A percentile compares a stretch with the other conserved stretches of the same genome.
phyloP scores from a whole-genome alignment of 768 basidiomycete species.

The Udeniomyces megalosporus region DNA sequence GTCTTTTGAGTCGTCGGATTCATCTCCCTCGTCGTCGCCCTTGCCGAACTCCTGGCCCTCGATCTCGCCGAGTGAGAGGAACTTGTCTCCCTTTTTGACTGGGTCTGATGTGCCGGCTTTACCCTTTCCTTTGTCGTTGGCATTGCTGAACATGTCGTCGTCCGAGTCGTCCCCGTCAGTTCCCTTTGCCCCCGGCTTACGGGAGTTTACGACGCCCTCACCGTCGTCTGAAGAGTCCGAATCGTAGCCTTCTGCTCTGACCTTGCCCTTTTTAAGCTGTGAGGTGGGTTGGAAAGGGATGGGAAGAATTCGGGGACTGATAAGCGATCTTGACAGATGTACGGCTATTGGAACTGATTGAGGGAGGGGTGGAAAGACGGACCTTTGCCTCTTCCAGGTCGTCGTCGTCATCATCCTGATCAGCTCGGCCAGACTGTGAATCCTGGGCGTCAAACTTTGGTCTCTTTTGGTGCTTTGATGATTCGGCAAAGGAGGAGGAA shows the following conservation, averaged over 20 bases:
- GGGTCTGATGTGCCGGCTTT: not conserved
- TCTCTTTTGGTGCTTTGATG: conserved; percentile 1
- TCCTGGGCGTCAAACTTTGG: conserved; percentile 1
- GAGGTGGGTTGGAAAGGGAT: not conserved
- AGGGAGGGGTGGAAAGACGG: not conserved
- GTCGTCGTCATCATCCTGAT: conserved; percentile 3
- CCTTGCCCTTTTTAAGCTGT: conserved; percentile 46
- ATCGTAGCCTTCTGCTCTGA: conserved; percentile 77
- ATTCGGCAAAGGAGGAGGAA: not conserved
- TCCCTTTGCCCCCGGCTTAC: conserved; percentile 33
- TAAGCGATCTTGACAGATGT: not conserved
- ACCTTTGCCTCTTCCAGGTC: conserved; percentile 15
- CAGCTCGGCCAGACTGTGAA: not conserved
- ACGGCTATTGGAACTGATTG: too few species aligned
- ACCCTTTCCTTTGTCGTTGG: not conserved
- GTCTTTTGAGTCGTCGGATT: conserved; percentile 49
- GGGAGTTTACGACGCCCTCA: conserved; percentile 76
- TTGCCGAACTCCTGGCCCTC: conserved; percentile 79
- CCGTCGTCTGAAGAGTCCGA: conserved; percentile 90
- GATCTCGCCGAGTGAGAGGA: conserved; percentile 77
- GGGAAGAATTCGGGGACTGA: too few species aligned
- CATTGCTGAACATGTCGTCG: conserved; percentile 25
- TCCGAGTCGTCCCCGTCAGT: conserved; percentile 30
- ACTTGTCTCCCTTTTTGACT: conserved; percentile 37
- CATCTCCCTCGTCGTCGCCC: conserved; percentile 21